A percentile compares a stretch with the other conserved stretches of the same genome.
These are phyloP conservation scores for Colletotrichum melonis DNA, from an alignment of 2,329 filamentous ascomycete genomes.

Conservation along the genomic window DNA sequence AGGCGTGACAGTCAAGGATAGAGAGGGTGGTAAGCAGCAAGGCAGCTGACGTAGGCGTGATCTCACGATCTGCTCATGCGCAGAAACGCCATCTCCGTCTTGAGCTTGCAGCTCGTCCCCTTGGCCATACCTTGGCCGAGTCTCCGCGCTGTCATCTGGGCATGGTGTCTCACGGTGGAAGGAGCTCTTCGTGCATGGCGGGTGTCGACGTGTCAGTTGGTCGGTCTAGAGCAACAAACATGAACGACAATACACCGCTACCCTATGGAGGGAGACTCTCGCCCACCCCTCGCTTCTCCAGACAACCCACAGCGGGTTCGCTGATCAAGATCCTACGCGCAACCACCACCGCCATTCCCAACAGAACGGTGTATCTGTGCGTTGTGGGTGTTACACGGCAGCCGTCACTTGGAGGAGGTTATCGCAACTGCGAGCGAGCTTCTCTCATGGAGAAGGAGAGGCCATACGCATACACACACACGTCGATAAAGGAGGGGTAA, in stretches of 20 bases:
- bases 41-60: slow-evolving; percentile 26
- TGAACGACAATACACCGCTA: not conserved
- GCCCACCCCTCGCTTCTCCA: not conserved
- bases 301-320: slow-evolving; percentile 5
- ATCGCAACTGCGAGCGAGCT: not conserved
- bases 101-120: not conserved
- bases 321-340: slow-evolving; percentile 24
- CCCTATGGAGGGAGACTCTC: not conserved
- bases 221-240: not conserved
- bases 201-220: slow-evolving; percentile 2
- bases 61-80: slow-evolving; percentile 10
- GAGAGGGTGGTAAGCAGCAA: slow-evolving; percentile 27
- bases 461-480: not conserved
- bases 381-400: slow-evolving; percentile 5
- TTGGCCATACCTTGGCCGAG: not conserved
- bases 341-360: not conserved
- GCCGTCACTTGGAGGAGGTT: not conserved
- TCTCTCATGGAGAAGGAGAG: not conserved
- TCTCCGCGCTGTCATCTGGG: not conserved
- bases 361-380: not conserved
- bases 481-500: not conserved
- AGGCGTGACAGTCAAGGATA: not conserved
- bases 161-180: not conserved
- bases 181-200: slow-evolving; percentile 2
- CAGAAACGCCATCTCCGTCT: not conserved